Conservation (phyloP, 2,329 filamentous ascomycete species). For the Pseudocercospora cruenta region DNA sequence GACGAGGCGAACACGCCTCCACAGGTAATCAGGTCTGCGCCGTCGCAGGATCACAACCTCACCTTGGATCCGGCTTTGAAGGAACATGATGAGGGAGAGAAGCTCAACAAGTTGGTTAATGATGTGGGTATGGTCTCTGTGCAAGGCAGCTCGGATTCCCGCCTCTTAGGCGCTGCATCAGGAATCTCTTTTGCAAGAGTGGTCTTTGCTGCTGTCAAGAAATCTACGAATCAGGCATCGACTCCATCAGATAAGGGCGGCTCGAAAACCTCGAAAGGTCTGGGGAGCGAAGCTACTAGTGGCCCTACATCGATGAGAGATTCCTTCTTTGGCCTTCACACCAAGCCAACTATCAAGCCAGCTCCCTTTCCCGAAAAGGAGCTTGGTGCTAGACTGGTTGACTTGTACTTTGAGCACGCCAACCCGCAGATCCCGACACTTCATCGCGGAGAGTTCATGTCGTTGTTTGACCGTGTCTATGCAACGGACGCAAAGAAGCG, state of each 20-base stretch:
- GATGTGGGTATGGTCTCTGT: constrained; percentile 77
- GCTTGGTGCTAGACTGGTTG: constrained; percentile 71
- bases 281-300: constrained; percentile 48
- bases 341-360: constrained; percentile 81
- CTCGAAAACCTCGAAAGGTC: constrained; percentile 59
- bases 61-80: constrained; percentile 34
- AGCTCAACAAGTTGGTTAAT: constrained; percentile 67
- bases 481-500: constrained; percentile 66
- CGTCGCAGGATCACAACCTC: constrained; percentile 25
- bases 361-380: constrained; percentile 81
- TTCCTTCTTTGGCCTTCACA: constrained; percentile 95
- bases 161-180: constrained; percentile 81
- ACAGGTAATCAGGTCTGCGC: constrained; percentile 8
- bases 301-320: constrained; percentile 84
- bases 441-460: constrained; percentile 86
- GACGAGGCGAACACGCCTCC: constrained; percentile 22
- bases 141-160: constrained; percentile 75
- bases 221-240: constrained; percentile 61
- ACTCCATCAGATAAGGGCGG: constrained; percentile 65
- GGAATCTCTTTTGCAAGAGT: constrained; percentile 94
- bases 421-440: constrained; percentile 95
- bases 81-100: constrained; percentile 61
- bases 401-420: constrained; percentile 91
- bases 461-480: constrained; percentile 83
- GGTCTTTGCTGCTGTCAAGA: constrained; percentile 90